Evolutionary conservation across 805 yeast genomes (phyloP), one percentile per base, ranked within the genome.

Genomic region (Starmerella lactis-condensi): DNA sequence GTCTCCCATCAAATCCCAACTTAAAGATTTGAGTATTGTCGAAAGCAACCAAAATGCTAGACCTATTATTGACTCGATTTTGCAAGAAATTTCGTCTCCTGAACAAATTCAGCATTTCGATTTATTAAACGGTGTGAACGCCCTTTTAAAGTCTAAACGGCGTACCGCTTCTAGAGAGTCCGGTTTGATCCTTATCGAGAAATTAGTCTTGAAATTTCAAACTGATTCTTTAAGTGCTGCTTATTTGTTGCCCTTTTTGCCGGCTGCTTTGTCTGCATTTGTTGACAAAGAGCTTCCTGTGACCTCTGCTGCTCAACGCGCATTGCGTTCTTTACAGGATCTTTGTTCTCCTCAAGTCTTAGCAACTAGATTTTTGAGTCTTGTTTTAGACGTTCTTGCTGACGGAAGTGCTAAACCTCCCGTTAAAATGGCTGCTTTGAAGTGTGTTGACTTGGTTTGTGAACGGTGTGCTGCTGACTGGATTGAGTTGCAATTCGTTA

Each of bases 391-490:
- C 4, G 82, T 76, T 52, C 64, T 85, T 44, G 33, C 22, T 13
- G 61, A 64, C 38, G 69, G 83, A 2, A 70, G 92, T 33, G 93
- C 94, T 28, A 85, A 83, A 57, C 83, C 94, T 93, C 89, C 79
- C 54, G 67, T 81, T 29, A 85, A 85, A 54, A 46, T 78, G 26
- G 91, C 75, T 12, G 85, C 89, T 31, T 63, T 85, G 49, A 69
- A 67, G 42, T 48, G 71, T 5, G 56, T 83, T 34, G 93, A 82
- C 51, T 71, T 64, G 50, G 64, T 83, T 34, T 63, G 76, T 37
- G 79, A 69, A 39, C 81, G 76, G 30, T 71, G 75, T 26, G 89
- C 94, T 35, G 69, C 75, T 24, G 96, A 89, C 57, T 64, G 78
- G 46, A 61, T 85, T 43, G 94, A 85, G 56, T 53, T 73, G 50